phyloP scores from a whole-genome alignment of 768 basidiomycete species.

The Cystofilobasidium ferigula region DNA sequence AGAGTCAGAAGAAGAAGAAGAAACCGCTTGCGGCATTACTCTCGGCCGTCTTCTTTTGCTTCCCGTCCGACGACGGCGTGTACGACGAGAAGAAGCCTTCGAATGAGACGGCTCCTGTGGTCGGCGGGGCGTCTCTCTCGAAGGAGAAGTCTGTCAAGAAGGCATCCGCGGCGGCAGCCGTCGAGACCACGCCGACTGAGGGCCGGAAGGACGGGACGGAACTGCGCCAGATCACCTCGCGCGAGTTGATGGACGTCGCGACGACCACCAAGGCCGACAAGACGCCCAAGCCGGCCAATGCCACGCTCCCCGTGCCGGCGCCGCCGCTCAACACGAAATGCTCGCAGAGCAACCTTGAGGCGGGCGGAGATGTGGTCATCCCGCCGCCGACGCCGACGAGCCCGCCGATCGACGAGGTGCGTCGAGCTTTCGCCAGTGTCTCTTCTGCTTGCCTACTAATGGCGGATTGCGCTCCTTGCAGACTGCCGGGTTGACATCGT shows the following conservation, averaged over 20 bases:
- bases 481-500: constrained; percentile 25
- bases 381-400: constrained; percentile 12
- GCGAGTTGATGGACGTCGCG: not conserved
- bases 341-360: not conserved
- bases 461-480: not conserved
- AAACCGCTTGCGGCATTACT: not conserved
- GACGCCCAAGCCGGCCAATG: not conserved
- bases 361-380: constrained; percentile 1
- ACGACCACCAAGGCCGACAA: not conserved
- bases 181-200: not conserved
- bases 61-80: constrained; percentile 2
- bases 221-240: not conserved
- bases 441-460: not conserved
- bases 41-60: not conserved
- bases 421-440: not conserved
- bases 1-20: constrained; percentile 1
- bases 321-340: not conserved
- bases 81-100: not conserved
- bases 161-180: not conserved
- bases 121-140: not conserved
- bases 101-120: not conserved
- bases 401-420: constrained; percentile 17
- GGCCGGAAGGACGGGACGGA: not conserved
- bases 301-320: not conserved
- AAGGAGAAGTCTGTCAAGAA: not conserved